phyloP scores from a whole-genome alignment of 331 rosid species.

The Erythrophleum ivorense region DNA sequence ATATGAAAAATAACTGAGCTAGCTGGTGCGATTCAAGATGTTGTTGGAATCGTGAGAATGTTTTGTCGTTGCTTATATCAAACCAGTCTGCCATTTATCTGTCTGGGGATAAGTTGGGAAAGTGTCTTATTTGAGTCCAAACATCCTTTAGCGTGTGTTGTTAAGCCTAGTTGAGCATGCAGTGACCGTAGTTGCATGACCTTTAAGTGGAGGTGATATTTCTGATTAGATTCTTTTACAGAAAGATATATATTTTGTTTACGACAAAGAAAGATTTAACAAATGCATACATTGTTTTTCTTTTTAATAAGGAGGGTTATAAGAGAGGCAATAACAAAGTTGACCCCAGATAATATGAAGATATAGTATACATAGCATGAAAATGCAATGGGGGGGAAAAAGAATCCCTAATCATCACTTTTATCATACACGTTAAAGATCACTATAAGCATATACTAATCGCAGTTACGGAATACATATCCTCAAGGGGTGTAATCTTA shows the following conservation, averaged over 20 bases:
- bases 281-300: neutral
- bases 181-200: neutral
- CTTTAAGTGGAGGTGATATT: neutral
- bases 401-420: neutral
- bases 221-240: neutral
- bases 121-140: slow-evolving; percentile 22
- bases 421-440: neutral
- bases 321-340: neutral
- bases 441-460: neutral
- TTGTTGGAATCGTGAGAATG: neutral
- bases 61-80: neutral
- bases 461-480: too few relatives aligned
- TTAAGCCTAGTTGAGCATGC: slow-evolving; percentile 16
- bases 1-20: slow-evolving; percentile 26
- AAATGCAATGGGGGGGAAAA: neutral
- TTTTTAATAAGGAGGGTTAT: neutral
- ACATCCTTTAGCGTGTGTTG: neutral
- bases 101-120: neutral
- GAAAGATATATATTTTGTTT: neutral
- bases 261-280: neutral
- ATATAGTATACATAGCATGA: neutral
- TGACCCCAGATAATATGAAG: neutral
- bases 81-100: slow-evolving; percentile 1
- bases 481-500: neutral
- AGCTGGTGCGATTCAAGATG: neutral